phyloP scores from a whole-genome alignment of 768 basidiomycete genomes.

The Bullera alba region DNA sequence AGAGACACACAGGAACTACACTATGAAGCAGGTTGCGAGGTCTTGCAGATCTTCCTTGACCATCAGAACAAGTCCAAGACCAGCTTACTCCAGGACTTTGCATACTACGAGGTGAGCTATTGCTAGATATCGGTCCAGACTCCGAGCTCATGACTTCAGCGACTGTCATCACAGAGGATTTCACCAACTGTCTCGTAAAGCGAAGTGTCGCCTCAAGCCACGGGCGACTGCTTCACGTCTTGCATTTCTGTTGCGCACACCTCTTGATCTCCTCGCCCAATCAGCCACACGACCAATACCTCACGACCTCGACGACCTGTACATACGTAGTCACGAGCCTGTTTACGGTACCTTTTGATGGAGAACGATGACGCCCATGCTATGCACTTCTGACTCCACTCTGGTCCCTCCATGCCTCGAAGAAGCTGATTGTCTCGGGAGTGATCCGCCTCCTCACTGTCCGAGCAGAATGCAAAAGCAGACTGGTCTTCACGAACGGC shows the following conservation, averaged over 20 bases:
- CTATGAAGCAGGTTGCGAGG: constrained; percentile 92
- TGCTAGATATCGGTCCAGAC: no score
- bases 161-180: no score
- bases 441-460: constrained; percentile 77
- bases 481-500: constrained; percentile 61
- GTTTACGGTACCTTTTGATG: no score
- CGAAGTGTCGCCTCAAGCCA: no score
- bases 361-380: no score
- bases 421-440: constrained; percentile 63
- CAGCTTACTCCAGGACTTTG: constrained; percentile 73
- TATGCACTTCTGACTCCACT: constrained; percentile 38
- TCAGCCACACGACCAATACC: no score
- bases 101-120: constrained; percentile 45
- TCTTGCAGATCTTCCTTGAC: constrained; percentile 88
- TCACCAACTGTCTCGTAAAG: no score
- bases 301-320: no score
- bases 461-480: constrained; percentile 67
- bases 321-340: background rate
- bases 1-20: constrained; percentile 95
- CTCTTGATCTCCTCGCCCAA: no score
- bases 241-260: no score
- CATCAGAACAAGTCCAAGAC: constrained; percentile 74
- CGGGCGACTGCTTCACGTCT: no score
- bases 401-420: constrained; percentile 61
- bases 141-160: no score